Conservation (phyloP, 345 rosid species). For the Euphorbia pulcherrima region DNA sequence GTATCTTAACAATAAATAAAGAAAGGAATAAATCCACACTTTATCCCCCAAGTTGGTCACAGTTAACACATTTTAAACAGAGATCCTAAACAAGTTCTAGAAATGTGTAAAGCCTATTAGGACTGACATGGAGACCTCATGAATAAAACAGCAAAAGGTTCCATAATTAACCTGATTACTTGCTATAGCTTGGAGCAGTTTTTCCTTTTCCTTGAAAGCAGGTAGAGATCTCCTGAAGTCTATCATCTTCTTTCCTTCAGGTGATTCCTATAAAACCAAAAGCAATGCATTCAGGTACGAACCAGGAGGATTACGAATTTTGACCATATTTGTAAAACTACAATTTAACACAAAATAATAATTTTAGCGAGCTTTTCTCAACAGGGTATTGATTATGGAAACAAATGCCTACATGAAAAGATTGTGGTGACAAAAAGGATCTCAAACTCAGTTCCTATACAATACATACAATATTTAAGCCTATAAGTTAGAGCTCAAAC, state of each 20-base stretch:
- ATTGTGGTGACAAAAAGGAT: not conserved
- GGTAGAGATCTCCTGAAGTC: conserved; percentile 85
- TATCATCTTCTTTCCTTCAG: conserved; percentile 78
- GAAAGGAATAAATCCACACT: not conserved
- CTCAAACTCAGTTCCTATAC: not conserved
- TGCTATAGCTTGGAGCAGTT: conserved; percentile 91
- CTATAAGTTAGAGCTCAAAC: not conserved
- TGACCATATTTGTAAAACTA: not conserved
- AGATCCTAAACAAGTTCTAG: not conserved
- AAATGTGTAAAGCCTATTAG: not conserved
- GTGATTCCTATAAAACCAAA: conserved; percentile 61
- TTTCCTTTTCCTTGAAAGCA: conserved; percentile 83
- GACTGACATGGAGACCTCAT: not conserved
- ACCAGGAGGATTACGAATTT: not conserved
- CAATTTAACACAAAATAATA: conserved; percentile 6
- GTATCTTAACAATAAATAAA: not conserved
- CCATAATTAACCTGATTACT: conserved; percentile 67
- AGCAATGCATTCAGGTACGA: not conserved
- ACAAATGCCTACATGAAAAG: not conserved
- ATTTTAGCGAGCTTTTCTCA: not conserved
- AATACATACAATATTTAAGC: not conserved
- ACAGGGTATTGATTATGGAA: not conserved
- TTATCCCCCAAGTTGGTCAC: not conserved
- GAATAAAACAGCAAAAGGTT: not conserved
- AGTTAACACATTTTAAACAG: not conserved